phyloP scores from a whole-genome alignment of 139 green algal genomes.

The Tetraselmis striata region DNA sequence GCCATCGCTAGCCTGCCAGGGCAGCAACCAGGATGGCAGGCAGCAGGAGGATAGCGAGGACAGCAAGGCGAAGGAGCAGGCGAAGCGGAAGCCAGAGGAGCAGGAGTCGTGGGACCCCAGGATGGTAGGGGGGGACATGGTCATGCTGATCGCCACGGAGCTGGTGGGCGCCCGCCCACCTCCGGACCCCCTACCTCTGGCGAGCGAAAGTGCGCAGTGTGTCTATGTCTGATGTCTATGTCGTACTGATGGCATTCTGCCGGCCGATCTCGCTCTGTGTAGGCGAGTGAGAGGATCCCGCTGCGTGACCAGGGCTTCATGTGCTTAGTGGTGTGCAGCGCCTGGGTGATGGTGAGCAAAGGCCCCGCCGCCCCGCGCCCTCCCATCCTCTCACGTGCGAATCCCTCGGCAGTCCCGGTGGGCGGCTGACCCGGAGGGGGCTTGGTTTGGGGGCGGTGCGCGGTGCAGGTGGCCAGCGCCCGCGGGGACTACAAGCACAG shows the following conservation, averaged over 20 bases:
- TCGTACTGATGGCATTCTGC: no score
- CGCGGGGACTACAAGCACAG: neutral
- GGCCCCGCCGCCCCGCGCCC: no score
- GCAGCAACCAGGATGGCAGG: neutral
- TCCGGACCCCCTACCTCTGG: no score
- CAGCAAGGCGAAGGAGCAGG: neutral
- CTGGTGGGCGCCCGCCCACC: neutral
- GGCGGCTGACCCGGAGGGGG: no score
- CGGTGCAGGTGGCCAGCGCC: neutral
- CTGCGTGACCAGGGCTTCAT: neutral
- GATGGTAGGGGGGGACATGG: neutral
- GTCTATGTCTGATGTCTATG: no score
- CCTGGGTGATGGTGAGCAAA: neutral
- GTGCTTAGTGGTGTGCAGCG: neutral
- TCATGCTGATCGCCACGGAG: neutral
- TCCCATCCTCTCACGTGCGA: no score
- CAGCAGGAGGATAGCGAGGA: neutral
- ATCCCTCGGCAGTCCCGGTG: no score
- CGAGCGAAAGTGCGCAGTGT: no score
- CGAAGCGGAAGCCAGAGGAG: neutral
- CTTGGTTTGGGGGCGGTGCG: no score
- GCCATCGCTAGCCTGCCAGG: no score
- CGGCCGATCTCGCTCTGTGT: no score
- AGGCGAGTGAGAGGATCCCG: neutral
- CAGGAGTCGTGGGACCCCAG: neutral